Base-by-base conservation (phyloP, 805 yeast genomes). In the Ogataea thermomethanolica region DNA sequence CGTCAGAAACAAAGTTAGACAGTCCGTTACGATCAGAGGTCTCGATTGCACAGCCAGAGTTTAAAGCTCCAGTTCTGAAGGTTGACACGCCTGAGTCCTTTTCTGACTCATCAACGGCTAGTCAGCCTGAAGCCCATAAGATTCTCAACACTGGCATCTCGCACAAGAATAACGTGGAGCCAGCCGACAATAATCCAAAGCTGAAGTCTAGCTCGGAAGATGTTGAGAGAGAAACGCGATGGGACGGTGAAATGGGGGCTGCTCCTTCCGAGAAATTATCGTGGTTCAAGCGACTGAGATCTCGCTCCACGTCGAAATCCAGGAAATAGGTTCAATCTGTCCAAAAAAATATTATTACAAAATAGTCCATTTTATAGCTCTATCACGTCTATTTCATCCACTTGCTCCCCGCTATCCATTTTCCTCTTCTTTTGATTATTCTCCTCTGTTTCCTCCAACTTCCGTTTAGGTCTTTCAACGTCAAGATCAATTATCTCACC, bases 251-350 rank as follows among this genome's bases (percentile, higher is more conserved):
- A n/a, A 38, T 38, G 14, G 36, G 25, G 3, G 31, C 27, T 34
- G 34, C 46, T 25, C 45, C 44, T 39, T 45, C 46, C 13, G 44
- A 46, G 15, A 60, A 38, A 51, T 61, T 41, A 25, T 66, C 62
- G 32, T 74, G 79, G 79, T 68, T 73, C 45, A 70, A 61, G 41
- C 64, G 70, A 47, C 45, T 71, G 33, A 65, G 70, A 22, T 67
- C 61, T 10, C 45, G 61, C 30, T 53, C 61, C 0, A 48, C 47
- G 22, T 48, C 60, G 2, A 55, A 52, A 29, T 38, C 45, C 8
- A 32, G 53, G 33, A 51, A 45, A 37, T 50, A 17, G 20, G 20
- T 17, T 17, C 20, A 17, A 17, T 17, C 20, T 4, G 20, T 17
- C 3, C 20, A 17, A 17, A 5, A 17, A 17, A 4, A 17, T 17